Base-by-base conservation (phyloP, 306 rosid species). In the Hippophae rhamnoides region DNA sequence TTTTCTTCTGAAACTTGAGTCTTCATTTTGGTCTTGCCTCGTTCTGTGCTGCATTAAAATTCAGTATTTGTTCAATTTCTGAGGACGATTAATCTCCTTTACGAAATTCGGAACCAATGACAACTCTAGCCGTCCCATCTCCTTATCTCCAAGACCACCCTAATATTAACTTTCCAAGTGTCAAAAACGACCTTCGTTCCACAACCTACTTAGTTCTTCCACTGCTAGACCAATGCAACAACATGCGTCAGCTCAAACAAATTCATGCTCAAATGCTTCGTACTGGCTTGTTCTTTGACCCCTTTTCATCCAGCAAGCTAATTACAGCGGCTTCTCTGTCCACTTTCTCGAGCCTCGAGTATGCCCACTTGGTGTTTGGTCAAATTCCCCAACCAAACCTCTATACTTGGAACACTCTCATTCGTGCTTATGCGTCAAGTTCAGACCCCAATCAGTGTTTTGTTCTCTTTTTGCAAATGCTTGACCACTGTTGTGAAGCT, bases 371-470 rank as follows among this genome's bases (percentile, higher is more conserved):
- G 27, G 61, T 81, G 63, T 84, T 84, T 66, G 74, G 81, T n/a
- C 78, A 76, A 81, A 81, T 84, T 64, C 74, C 76, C 0, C 68
- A 61, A 5, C 85, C 92, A 67, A 84, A 81, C 72, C 81, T 81
- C 47, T 84, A 68, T 66, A 66, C 83, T 61, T 84, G 92, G 92
- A 84, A 84, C 73, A 76, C 66, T 26, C 75, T 81, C 47, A 81
- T 84, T 74, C 85, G 85, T 8, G 87, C 78, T 12, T 76, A 78
- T 40, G 86, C 87, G 14, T 84, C 85, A 41, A 81, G 92, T 72
- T 5, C 71, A 6, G 71, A 76, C 66, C 85, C 92, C 2, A 38
- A 31, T 47, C 70, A 64, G 26, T 74, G 87, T 62, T 43, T 79
- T 25, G 2, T 52, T n/a, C 6, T 74, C 9, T 79, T 79, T 67